Conservation (phyloP, 106 monocot species). For the Allium fistulosum region DNA sequence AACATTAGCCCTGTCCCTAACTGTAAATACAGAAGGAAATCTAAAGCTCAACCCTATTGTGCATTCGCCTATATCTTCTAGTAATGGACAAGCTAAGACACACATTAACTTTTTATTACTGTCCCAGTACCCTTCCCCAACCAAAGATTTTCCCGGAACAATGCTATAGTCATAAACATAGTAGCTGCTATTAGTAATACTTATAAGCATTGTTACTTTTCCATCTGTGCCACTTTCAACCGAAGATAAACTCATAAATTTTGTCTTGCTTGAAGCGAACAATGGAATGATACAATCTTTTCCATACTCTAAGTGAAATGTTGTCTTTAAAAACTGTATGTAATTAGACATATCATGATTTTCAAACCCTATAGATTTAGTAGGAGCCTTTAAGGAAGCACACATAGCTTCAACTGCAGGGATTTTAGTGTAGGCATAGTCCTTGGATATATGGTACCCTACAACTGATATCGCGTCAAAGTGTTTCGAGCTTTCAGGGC, state of each 20-base stretch:
- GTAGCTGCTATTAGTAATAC: conserved; percentile 10
- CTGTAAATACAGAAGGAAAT: conserved; percentile 25
- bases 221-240: conserved; percentile 15
- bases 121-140: conserved; percentile 61
- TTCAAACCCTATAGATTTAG: conserved; percentile 5
- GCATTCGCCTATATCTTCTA: conserved; percentile 23
- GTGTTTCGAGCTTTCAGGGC: background rate
- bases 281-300: background rate
- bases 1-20: conserved; percentile 16
- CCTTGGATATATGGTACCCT: conserved; percentile 16
- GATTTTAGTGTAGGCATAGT: conserved; percentile 33
- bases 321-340: background rate
- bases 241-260: conserved; percentile 8
- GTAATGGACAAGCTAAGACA: conserved; percentile 22
- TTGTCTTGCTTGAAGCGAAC: background rate
- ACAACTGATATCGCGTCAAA: conserved; percentile 26
- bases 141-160: conserved; percentile 22
- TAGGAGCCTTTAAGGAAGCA: conserved; percentile 1
- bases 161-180: background rate
- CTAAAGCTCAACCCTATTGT: conserved; percentile 29
- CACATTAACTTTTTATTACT: conserved; percentile 21
- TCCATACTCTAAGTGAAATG: conserved; percentile 7
- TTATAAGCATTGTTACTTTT: conserved; percentile 14
- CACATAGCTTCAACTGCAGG: conserved; percentile 11
- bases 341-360: background rate